Conservation (phyloP, 352 stramenopile species). For the Albugo candida region DNA sequence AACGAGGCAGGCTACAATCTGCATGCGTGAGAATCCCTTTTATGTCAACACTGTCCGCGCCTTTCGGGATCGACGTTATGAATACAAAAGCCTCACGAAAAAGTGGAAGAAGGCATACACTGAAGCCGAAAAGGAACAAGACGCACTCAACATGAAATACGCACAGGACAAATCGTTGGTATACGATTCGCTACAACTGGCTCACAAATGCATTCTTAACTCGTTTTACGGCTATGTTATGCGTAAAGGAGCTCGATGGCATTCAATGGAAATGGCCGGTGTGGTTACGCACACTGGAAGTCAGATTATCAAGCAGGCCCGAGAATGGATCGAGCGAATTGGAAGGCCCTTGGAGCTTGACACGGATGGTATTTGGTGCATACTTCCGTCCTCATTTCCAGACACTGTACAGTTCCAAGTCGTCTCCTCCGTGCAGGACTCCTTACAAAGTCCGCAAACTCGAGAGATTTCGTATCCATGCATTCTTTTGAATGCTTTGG, state of each 20-base stretch:
- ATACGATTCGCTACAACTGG: constrained; percentile 98
- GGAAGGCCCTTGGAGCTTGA: constrained; percentile 96
- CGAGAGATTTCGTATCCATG: constrained; percentile 93
- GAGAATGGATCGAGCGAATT: constrained; percentile 86
- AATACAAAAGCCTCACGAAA: constrained; percentile 99
- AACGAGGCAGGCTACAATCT: constrained; percentile 89
- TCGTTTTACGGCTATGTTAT: constrained; percentile 99
- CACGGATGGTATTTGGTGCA: constrained; percentile 99
- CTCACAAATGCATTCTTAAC: constrained; percentile 99
- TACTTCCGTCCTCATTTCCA: constrained; percentile 94
- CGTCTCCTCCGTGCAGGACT: too few species aligned
- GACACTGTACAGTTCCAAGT: constrained; percentile 89
- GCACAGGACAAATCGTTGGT: constrained; percentile 78
- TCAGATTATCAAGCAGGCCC: constrained; percentile 93
- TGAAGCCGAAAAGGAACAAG: constrained; percentile 59
- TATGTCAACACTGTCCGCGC: constrained; percentile 99
- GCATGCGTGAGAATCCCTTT: constrained; percentile 99
- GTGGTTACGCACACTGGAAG: constrained; percentile 98
- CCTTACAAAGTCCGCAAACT: constrained; percentile 7
- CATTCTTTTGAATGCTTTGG: constrained; percentile 98
- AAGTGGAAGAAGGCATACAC: constrained; percentile 75
- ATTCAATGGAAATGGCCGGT: constrained; percentile 99
- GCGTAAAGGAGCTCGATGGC: constrained; percentile 96
- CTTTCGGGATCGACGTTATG: constrained; percentile 97
- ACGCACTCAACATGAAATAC: constrained; percentile 71